These are phyloP conservation scores for Mycosphaerella sp. DNA, from an alignment of 2,329 filamentous ascomycete genomes.

Conservation along the genomic window DNA sequence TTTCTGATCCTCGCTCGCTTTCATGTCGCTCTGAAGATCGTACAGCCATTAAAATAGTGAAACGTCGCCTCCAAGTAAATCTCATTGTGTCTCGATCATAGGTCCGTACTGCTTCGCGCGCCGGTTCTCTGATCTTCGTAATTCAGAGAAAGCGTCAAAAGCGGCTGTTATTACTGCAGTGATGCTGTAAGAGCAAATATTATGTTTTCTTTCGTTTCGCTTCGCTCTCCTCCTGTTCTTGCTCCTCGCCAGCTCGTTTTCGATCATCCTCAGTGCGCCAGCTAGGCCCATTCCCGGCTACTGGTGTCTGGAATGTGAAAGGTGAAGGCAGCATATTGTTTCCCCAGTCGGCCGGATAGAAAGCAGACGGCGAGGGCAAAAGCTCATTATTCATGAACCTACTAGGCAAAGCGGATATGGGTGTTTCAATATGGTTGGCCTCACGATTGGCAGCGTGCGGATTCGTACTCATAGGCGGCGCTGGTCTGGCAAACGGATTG, in stretches of 20 bases:
- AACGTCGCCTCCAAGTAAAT: neutral
- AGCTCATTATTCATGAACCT: constrained; percentile 84
- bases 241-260: constrained; percentile 25
- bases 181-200: neutral
- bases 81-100: neutral
- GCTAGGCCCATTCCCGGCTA: constrained; percentile 39
- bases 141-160: neutral
- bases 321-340: constrained; percentile 83
- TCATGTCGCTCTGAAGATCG: neutral
- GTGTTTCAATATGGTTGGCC: constrained; percentile 59
- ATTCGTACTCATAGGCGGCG: constrained; percentile 59
- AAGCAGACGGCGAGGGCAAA: constrained; percentile 82
- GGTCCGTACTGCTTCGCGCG: neutral
- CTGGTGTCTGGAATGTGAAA: constrained; percentile 82
- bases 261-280: constrained; percentile 37
- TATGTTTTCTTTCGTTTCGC: constrained; percentile 24
- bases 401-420: constrained; percentile 88
- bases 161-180: neutral
- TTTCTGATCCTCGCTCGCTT: neutral
- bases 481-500: constrained; percentile 88
- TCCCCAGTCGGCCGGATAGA: constrained; percentile 76
- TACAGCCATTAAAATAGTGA: neutral
- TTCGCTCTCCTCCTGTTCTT: constrained; percentile 21
- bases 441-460: constrained; percentile 32
- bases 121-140: neutral